phyloP scores from a whole-genome alignment of 2,329 filamentous ascomycete genomes.

The Cephalotrichum gorgonifer region DNA sequence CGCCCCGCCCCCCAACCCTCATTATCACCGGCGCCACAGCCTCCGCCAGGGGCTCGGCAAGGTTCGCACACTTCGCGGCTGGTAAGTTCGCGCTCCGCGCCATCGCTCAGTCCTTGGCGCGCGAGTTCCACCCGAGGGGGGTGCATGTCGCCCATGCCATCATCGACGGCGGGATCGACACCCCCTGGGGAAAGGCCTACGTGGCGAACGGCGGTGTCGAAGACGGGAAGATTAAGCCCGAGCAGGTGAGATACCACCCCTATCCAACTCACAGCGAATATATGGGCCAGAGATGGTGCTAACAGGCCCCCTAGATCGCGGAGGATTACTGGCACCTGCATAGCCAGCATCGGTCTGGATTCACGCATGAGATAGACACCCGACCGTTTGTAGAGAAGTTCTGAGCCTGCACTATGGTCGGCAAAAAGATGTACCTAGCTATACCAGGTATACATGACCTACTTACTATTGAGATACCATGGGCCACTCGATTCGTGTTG shows the following conservation, averaged over 20 bases:
- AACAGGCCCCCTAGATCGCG: slow-evolving; percentile 51
- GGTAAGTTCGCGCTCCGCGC: slow-evolving; percentile 74
- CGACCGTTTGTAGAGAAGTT: slow-evolving; percentile 79
- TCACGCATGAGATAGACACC: slow-evolving; percentile 74
- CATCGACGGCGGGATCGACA: slow-evolving; percentile 79
- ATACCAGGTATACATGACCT: too few species aligned
- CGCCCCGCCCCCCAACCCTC: slow-evolving; percentile 61
- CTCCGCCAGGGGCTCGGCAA: slow-evolving; percentile 60
- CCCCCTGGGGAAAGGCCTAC: slow-evolving; percentile 52
- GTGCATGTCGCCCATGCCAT: slow-evolving; percentile 76
- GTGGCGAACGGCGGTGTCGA: slow-evolving; percentile 32
- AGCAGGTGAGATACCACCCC: slow-evolving; percentile 47
- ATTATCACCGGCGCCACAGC: slow-evolving; percentile 85
- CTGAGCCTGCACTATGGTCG: too few species aligned
- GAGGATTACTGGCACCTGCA: slow-evolving; percentile 80
- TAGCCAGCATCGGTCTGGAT: slow-evolving; percentile 66
- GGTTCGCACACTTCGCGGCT: slow-evolving; percentile 61
- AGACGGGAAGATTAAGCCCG: slow-evolving; percentile 59
- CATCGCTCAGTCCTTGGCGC: slow-evolving; percentile 62
- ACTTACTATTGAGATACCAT: too few species aligned
- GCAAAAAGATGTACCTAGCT: too few species aligned
- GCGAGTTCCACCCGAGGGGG: slow-evolving; percentile 76
- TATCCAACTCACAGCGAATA: neutral
- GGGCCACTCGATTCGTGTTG: too few species aligned
- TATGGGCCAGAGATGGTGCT: neutral